Base-by-base conservation (phyloP, 2,329 filamentous ascomycete species). In the Botrytis sinoallii region DNA sequence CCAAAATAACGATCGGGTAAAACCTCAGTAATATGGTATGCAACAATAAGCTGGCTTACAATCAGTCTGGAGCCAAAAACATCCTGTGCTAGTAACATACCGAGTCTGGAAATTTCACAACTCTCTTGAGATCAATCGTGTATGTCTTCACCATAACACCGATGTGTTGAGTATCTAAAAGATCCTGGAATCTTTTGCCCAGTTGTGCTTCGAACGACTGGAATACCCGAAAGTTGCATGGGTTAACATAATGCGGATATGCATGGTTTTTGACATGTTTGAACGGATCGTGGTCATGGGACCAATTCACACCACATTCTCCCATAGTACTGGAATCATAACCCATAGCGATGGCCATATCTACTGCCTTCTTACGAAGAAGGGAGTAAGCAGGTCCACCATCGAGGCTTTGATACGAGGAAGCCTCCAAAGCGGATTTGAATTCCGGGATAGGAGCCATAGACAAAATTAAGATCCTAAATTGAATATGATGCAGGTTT, bases 271-370 rank as follows among this genome's bases (percentile, higher is more conserved):
- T 73, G 16, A 52, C 70, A 48, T 67, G 61, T 46, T 64, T 38
- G 20, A 65, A 59, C 1, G 67, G 46, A 64, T 71, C 72, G 38
- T 63, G 72, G 32, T 71, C 66, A 40, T 70, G 44, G 59, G 66
- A 32, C 72, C 72, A 73, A 59, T 22, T 57, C 20, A 73, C 46
- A 44, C 57, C 61, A 38, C 42, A 52, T 70, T 65, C 57, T 16
- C 66, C 60, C 72, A 74, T 74, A 29, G 60, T 71, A 25, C 46
- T 46, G 48, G 60, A 18, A 60, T 74, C 72, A 52, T 74, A 74
- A 25, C 72, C 72, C 72, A 65, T 71, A n/a, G 72, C 72, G 22
- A 32, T 61, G 25, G 72, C 72, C 18, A 25, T 38, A 25, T 46
- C 48, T 14, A 74, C 32, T 22, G 44, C 38, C 20, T 44, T 65